Evolutionary conservation across 495 filamentous ascomycete species (phyloP), one percentile per base, ranked within the genome.

Genomic region (Penicillium roqueforti): DNA sequence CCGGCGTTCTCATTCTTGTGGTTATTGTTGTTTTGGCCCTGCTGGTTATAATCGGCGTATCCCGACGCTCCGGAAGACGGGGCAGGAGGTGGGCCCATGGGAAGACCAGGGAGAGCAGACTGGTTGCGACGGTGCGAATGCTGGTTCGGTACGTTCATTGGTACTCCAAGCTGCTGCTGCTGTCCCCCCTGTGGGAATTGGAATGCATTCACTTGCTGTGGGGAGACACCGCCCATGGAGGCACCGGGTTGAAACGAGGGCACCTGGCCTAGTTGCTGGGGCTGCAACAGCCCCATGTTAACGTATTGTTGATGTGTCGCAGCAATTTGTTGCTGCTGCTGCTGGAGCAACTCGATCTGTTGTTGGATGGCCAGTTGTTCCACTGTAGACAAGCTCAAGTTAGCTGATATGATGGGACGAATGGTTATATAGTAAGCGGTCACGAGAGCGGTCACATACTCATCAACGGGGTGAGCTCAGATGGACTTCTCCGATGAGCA

Each of bases 321-420:
- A 67, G 92, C 87, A 69, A 97, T 95, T 67, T 97, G 95, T 72
- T 97, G 95, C 66, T 98, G 93, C 67, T 97, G 95, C 68, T 95
- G 91, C 74, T 98, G 93, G 60, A 98, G 82, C 72, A 92, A 79
- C 74, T 98, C 92, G 67, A 97, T 97, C 73, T 98, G 93, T 78
- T 97, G 93, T 71, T 96, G 92, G 72, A 98, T 88, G 66, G 93
- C 91, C 61, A 97, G 82, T 86, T 97, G 95, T 80, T 97, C 93
- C 90, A 96, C 90, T 93, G 51, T 46, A 40, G 10, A 37, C 26
- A 11, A 38, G 14, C 44, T 9, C 28, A 34, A 55, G 55, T 60
- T 42, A 68, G 53, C 18, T 43, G 22, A 28, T 36, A 34, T 56
- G 28, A 38, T 44, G 39, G 29, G 38, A 32, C 55, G 42, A 50